These are phyloP conservation scores for Pythium utonaiense DNA, from an alignment of 352 stramenopile genomes.

Conservation along the genomic window DNA sequence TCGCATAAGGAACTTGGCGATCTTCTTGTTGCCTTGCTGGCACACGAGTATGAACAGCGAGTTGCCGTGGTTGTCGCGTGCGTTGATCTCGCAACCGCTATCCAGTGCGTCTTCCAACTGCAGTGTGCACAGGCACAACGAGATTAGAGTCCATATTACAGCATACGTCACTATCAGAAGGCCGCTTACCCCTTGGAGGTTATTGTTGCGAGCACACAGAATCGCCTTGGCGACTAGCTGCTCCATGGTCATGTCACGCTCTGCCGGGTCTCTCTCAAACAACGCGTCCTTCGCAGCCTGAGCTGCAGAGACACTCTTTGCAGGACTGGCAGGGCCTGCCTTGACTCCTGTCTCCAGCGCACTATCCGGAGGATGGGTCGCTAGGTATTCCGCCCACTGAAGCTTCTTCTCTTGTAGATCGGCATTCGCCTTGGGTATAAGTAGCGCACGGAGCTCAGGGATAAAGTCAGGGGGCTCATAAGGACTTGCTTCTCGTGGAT, in stretches of 20 bases:
- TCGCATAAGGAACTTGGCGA: conserved; percentile 93
- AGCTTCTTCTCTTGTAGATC: conserved; percentile 65
- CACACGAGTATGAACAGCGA: conserved; percentile 93
- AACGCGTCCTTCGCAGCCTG: conserved; percentile 30
- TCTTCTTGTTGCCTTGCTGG: conserved; percentile 94
- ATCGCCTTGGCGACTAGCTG: conserved; percentile 47
- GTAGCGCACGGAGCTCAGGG: conserved; percentile 49
- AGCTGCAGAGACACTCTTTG: conserved; percentile 1
- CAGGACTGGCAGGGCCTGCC: neutral
- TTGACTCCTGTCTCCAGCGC: neutral
- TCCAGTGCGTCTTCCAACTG: conserved; percentile 88
- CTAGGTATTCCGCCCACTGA: conserved; percentile 38
- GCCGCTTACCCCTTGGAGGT: conserved; percentile 57
- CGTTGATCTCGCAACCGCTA: conserved; percentile 86
- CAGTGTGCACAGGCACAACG: neutral
- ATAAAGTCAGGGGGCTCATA: conserved; percentile 63
- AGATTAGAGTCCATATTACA: neutral
- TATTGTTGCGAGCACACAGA: conserved; percentile 76
- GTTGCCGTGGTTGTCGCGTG: conserved; percentile 93
- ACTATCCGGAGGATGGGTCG: conserved; percentile 1
- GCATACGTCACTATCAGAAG: neutral
- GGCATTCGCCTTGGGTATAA: conserved; percentile 46
- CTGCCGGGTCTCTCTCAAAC: conserved; percentile 38
- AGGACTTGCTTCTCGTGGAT: conserved; percentile 51
- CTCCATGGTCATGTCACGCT: conserved; percentile 37